Evolutionary conservation across 1,284 basidiomycete species (phyloP), one percentile per base, ranked within the genome.

Genomic region (Sutorius eximius): DNA sequence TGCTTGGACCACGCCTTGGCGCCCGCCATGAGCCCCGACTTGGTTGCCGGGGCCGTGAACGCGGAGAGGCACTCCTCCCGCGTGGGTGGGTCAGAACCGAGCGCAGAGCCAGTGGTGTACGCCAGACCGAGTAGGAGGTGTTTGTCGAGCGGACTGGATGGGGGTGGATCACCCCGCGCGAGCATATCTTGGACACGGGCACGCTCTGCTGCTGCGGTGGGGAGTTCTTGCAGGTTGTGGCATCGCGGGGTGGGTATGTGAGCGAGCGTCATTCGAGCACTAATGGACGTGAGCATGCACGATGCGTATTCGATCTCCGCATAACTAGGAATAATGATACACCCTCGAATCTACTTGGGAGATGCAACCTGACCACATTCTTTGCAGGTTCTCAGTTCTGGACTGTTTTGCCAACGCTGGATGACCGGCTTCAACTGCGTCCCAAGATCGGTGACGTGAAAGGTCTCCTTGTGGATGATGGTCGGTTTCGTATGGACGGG

Each of bases 381-480:
- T 13, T 76, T 75, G 69, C 93, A 95, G 55, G 74, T 85, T 50
- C 93, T 79, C 52, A 86, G 67, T 13, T 79, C 78, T 57, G 82
- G 80, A 61, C 82, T 77, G 20, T 64, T 65, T 74, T 82, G 81
- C 93, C 93, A 95, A 48, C 80, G 75, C 60, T 91, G 78, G 58
- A 99, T 98, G 52, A 95, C 79, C 0, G 94, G 92, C 75, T 97
- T 97, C 58, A 98, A 80, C 75, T 98, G 95, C 5, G 90, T 91
- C 44, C 95, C 95, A 34, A 99, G 82, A 70, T 98, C 93, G 0
- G 87, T 89, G 64, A 92, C 91, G 70, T 95, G 90, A 73, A 98
- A 95, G 2, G 82, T 76, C 53, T 91, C 91, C 71, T 97, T 89
- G 60, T 89, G 83, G 66, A 99, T 92, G 59, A 95, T 77, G 3